These are phyloP conservation scores for Brassica incana DNA, from an alignment of 345 rosid genomes.

Conservation along the genomic window DNA sequence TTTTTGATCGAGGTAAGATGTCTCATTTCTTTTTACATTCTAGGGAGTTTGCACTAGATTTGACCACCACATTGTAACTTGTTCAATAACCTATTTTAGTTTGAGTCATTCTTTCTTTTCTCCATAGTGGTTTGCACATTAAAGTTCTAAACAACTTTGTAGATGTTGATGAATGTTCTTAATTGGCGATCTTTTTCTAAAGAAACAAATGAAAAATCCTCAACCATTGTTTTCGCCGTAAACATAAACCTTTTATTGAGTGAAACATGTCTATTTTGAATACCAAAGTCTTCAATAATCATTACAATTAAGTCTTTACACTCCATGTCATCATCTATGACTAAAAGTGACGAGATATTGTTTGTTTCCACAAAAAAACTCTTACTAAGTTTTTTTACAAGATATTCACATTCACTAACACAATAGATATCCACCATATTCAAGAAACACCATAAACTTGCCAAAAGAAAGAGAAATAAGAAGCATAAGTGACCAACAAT, in stretches of 20 bases:
- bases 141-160: no score
- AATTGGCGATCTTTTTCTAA: no score
- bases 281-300: neutral
- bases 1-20: constrained; percentile 65
- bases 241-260: neutral
- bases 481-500: neutral
- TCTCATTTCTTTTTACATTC: constrained; percentile 16
- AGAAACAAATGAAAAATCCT: no score
- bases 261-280: neutral
- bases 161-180: no score
- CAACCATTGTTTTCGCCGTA: no score
- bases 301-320: neutral
- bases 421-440: neutral
- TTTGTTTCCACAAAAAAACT: neutral
- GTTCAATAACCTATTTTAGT: neutral
- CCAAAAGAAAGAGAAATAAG: neutral
- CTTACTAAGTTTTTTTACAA: neutral
- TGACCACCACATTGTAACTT: neutral
- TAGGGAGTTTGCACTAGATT: constrained; percentile 11
- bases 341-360: neutral
- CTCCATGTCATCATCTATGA: neutral
- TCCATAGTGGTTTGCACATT: neutral
- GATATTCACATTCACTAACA: neutral
- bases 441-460: neutral
- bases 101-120: neutral